These are phyloP conservation scores for Podila horticola DNA, from an alignment of 192 early-diverging fungal species.

Conservation along the genomic window DNA sequence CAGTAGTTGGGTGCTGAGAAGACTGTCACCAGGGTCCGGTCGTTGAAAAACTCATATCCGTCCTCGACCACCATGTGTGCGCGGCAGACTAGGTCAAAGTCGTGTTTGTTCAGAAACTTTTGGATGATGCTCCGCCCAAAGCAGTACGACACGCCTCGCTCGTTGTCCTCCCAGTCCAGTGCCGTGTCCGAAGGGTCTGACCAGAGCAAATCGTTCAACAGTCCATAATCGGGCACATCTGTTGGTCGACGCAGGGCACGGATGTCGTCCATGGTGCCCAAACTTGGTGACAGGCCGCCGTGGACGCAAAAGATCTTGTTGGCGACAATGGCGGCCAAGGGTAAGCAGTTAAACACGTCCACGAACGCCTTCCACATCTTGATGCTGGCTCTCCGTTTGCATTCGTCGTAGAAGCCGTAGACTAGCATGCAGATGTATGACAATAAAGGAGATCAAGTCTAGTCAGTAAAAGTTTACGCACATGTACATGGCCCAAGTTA, in stretches of 20 bases:
- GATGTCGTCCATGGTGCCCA: constrained; percentile 89
- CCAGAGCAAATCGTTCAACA: constrained; percentile 94
- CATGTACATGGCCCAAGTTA: too few relatives aligned
- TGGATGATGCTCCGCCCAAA: constrained; percentile 88
- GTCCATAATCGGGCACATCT: constrained; percentile 92
- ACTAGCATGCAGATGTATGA: constrained; percentile 58
- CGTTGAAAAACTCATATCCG: constrained; percentile 97
- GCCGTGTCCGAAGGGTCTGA: constrained; percentile 89
- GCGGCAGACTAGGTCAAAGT: constrained; percentile 92
- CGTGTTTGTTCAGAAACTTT: constrained; percentile 85
- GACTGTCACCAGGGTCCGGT: constrained; percentile 90
- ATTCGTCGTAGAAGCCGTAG: constrained; percentile 98
- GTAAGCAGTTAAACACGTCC: constrained; percentile 94
- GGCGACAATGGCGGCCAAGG: constrained; percentile 91
- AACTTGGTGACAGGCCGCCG: constrained; percentile 86
- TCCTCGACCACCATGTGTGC: constrained; percentile 98
- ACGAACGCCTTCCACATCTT: constrained; percentile 95
- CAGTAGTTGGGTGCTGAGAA: constrained; percentile 98
- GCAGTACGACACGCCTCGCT: constrained; percentile 95
- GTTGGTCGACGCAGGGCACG: constrained; percentile 79
- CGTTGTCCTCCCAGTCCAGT: constrained; percentile 90
- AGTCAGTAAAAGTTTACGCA: too few relatives aligned
- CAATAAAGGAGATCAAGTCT: too few relatives aligned
- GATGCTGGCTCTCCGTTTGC: constrained; percentile 86
- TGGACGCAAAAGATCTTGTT: constrained; percentile 96